These are phyloP conservation scores for Suillus americanus DNA, from an alignment of 768 basidiomycete genomes.

Conservation along the genomic window DNA sequence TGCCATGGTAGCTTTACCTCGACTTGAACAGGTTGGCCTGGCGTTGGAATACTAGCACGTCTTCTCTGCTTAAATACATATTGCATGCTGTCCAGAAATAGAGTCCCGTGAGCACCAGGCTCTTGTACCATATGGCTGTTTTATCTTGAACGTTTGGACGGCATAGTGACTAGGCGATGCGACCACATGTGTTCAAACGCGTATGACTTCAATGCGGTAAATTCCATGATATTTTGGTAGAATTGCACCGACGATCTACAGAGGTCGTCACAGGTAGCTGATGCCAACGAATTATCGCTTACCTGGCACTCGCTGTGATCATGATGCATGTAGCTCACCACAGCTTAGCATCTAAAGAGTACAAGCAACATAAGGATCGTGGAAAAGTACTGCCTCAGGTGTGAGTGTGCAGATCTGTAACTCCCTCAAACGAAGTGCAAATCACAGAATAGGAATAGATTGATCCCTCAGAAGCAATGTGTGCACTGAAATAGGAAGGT, in stretches of 20 bases:
- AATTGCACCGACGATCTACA: background rate
- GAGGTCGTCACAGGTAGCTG: background rate
- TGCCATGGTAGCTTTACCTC: conserved; percentile 14
- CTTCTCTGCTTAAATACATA: background rate
- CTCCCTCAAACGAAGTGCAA: background rate
- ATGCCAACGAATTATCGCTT: background rate
- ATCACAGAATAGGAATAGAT: background rate
- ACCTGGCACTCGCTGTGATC: background rate
- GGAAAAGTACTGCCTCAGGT: background rate
- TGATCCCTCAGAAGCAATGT: background rate
- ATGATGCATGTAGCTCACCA: background rate
- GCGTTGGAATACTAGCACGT: background rate
- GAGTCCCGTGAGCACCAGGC: background rate
- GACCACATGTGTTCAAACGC: background rate
- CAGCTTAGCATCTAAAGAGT: background rate
- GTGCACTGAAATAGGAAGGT: background rate
- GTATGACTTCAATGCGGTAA: background rate
- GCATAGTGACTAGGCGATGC: background rate
- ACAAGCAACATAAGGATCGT: background rate
- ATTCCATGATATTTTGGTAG: no score
- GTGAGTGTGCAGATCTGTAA: background rate
- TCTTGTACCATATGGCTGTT: background rate
- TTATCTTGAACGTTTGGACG: background rate
- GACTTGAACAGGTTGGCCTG: background rate
- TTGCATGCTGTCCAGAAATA: background rate